phyloP scores from a whole-genome alignment of 2,329 filamentous ascomycete genomes.

The Pezicula radicicola region DNA sequence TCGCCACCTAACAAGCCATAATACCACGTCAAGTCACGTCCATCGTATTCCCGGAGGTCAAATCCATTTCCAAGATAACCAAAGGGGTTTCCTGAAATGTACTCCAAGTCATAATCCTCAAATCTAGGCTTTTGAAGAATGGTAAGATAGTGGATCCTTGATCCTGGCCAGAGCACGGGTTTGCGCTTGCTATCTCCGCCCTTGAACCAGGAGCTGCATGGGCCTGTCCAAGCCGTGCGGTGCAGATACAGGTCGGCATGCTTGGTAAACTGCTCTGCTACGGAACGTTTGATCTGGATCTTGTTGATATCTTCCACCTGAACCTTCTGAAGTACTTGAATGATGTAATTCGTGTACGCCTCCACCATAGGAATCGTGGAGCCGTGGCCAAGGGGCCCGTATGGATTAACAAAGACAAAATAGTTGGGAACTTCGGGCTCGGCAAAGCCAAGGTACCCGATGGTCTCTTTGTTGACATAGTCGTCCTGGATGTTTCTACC shows the following conservation, averaged over 20 bases:
- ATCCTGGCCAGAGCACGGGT: conserved; percentile 20
- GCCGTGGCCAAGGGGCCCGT: conserved; percentile 24
- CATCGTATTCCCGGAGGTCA: conserved; percentile 14
- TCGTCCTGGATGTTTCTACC: background rate
- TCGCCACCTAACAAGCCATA: background rate
- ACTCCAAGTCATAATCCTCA: conserved; percentile 23
- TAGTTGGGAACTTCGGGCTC: conserved; percentile 24
- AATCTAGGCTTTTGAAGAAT: conserved; percentile 19
- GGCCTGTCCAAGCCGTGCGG: conserved; percentile 13
- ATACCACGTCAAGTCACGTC: conserved; percentile 2
- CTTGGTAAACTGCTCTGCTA: conserved; percentile 10
- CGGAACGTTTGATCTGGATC: conserved; percentile 6
- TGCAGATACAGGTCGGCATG: conserved; percentile 10
- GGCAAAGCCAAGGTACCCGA: conserved; percentile 11
- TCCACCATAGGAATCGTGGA: conserved; percentile 24
- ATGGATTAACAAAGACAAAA: conserved; percentile 21
- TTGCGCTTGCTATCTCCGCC: background rate
- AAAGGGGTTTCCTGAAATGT: conserved; percentile 14
- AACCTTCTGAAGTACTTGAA: conserved; percentile 24
- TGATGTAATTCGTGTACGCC: conserved; percentile 17
- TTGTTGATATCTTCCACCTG: conserved; percentile 15
- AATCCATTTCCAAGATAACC: conserved; percentile 17
- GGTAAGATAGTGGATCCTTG: conserved; percentile 23
- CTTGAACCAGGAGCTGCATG: conserved; percentile 19
- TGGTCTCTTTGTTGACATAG: background rate